Percentiles rank a stretch among this genome's conserved stretches.
Conservation (phyloP, 139 green algal species). For the Asterochloris sp. region DNA sequence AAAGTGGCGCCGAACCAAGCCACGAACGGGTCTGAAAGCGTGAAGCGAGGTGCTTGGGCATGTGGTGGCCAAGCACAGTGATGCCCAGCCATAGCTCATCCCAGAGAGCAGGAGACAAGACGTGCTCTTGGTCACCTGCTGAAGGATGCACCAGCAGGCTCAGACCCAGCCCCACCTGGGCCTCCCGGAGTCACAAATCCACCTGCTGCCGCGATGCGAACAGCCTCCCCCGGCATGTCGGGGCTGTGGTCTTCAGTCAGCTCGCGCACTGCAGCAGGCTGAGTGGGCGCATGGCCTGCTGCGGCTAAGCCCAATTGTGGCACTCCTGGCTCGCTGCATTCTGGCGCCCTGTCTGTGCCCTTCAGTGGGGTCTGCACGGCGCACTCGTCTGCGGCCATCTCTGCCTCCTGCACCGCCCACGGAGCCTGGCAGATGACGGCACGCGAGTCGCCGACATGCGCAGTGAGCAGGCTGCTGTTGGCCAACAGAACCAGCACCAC, state of each 20-base stretch:
- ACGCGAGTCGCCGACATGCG: conserved; percentile 7
- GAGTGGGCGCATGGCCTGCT: not conserved
- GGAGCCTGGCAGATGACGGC: conserved; percentile 34
- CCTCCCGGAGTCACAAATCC: conserved; percentile 8
- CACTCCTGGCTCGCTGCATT: not conserved
- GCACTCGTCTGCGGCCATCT: too few relatives aligned
- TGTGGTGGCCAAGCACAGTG: not conserved
- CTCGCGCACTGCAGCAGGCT: not conserved
- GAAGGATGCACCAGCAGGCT: not conserved
- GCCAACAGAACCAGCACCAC: too few relatives aligned
- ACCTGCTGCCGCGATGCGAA: conserved; percentile 27
- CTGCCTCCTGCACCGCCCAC: too few relatives aligned
- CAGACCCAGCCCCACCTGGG: not conserved
- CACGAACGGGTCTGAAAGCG: too few relatives aligned
- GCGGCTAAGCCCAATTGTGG: not conserved
- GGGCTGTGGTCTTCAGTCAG: conserved; percentile 31
- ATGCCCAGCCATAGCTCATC: not conserved
- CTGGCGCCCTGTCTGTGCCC: not conserved
- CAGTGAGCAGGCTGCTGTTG: too few relatives aligned
- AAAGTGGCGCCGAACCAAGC: not conserved
- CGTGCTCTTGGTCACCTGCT: not conserved
- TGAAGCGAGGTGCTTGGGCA: not conserved
- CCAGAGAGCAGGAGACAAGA: too few relatives aligned
- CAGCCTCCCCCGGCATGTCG: conserved; percentile 22
- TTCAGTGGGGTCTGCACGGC: not conserved